A percentile compares a stretch with the other conserved stretches of the same genome.
phyloP scores from a whole-genome alignment of 2,329 filamentous ascomycete genomes.

The Ophidiomyces ophidiicola region DNA sequence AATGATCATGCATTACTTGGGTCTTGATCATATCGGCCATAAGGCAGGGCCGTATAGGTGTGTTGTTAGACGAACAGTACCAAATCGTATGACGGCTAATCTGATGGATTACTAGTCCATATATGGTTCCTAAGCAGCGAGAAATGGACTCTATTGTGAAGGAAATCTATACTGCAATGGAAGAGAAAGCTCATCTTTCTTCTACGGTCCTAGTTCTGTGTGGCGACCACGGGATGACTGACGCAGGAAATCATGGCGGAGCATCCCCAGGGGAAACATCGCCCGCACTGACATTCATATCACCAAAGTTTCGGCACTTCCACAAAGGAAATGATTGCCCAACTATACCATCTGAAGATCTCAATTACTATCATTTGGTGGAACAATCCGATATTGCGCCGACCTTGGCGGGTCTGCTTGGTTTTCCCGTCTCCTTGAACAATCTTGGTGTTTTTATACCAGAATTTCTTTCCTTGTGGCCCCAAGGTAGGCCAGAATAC shows the following conservation, averaged over 20 bases:
- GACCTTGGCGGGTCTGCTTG: constrained; percentile 73
- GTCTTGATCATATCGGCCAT: constrained; percentile 93
- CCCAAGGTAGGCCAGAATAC: constrained; percentile 44
- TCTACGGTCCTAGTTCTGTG: constrained; percentile 75
- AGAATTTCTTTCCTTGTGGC: constrained; percentile 68
- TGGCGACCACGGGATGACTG: constrained; percentile 99
- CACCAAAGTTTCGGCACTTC: constrained; percentile 60
- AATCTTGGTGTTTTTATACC: constrained; percentile 78
- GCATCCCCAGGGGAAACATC: constrained; percentile 91
- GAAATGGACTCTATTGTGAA: constrained; percentile 85
- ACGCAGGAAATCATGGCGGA: constrained; percentile 91
- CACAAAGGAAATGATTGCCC: constrained; percentile 41
- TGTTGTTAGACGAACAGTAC: constrained; percentile 11
- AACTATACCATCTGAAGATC: constrained; percentile 51
- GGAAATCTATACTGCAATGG: constrained; percentile 64
- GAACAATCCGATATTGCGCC: constrained; percentile 92
- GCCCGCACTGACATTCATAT: constrained; percentile 79
- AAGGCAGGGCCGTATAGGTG: constrained; percentile 81
- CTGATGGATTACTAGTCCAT: constrained; percentile 45
- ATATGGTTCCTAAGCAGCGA: constrained; percentile 83
- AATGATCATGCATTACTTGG: constrained; percentile 90
- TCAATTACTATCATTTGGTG: constrained; percentile 71
- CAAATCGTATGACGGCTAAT: not conserved
- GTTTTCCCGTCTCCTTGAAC: constrained; percentile 78
- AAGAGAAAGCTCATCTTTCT: constrained; percentile 54